Conservation (phyloP, 352 stramenopile genomes). For the Pythium insidiosum region DNA sequence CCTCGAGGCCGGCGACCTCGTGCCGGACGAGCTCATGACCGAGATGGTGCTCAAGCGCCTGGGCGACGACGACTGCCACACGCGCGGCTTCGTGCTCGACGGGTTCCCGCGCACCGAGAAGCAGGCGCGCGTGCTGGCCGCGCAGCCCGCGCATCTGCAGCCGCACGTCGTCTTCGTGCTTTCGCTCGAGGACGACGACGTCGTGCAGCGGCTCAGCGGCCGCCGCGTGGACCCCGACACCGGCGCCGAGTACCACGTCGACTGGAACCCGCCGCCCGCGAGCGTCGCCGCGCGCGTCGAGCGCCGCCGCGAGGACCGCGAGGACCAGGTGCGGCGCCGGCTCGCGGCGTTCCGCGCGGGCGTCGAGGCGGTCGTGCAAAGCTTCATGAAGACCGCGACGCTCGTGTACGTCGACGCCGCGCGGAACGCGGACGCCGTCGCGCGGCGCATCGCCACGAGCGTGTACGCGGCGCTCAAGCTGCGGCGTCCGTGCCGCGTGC, state of each 20-base stretch:
- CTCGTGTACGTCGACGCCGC: conserved; percentile 68
- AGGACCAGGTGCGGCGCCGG: conserved; percentile 71
- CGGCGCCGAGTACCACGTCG: conserved; percentile 78
- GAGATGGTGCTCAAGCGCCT: conserved; percentile 68
- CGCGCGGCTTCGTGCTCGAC: conserved; percentile 91
- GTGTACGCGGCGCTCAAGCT: conserved; percentile 41
- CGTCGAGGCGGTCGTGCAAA: conserved; percentile 63
- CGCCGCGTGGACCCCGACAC: conserved; percentile 75
- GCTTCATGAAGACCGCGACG: conserved; percentile 60
- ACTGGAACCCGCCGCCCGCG: conserved; percentile 49
- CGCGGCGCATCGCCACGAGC: conserved; percentile 32
- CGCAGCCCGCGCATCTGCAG: conserved; percentile 55
- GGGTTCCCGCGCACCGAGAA: conserved; percentile 90
- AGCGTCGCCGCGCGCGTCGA: conserved; percentile 39
- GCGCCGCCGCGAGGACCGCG: conserved; percentile 76
- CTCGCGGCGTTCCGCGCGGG: conserved; percentile 78
- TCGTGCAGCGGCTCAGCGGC: conserved; percentile 70
- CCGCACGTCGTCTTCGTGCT: conserved; percentile 90
- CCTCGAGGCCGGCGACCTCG: conserved; percentile 75
- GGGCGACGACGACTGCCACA: conserved; percentile 74
- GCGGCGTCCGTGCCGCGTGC: conserved; percentile 29
- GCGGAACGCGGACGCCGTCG: conserved; percentile 28
- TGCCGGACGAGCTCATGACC: conserved; percentile 42
- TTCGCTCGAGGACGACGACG: conserved; percentile 86
- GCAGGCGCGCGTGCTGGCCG: conserved; percentile 85